Evolutionary conservation across 2,329 filamentous ascomycete species (phyloP), one percentile per base, ranked within the genome.

Genomic region (Ceratocystis papillata): DNA sequence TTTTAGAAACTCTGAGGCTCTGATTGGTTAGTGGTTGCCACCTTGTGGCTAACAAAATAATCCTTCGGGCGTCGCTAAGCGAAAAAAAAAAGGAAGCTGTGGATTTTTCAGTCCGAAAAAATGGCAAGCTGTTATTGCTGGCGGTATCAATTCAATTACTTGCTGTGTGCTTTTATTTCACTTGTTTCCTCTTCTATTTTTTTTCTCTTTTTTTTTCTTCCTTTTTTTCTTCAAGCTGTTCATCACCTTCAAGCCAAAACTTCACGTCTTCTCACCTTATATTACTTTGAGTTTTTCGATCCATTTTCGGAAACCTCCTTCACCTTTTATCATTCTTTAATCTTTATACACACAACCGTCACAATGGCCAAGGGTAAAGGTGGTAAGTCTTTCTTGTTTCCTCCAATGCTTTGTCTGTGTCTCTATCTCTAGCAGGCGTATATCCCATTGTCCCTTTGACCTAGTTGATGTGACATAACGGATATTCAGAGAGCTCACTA

Each of bases 311-410:
- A 46, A 65, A 20, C n/a, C 62, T 33, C 41, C 33, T 60, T 44
- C 57, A n/a, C 48, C 25, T 55, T 37, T 63, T 30, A 57, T 57
- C 48, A 45, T 65, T 62, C 25, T 65, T 67, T 65, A 59, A 59
- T 65, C 22, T 50, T 53, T 37, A 41, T 22, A 63, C 33, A 57
- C 30, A 63, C 53, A 50, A 65, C 46, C 46, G 57, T 63, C 57
- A 67, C 62, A 60, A 67, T 67, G 66, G 63, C 30, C 60, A 67
- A 67, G 66, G 66, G 66, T 67, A n/a, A n/a, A n/a, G n/a, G n/a
- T n/a, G n/a, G n/a, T n/a, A 53, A 64, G 65, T 65, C 25, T 57
- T 17, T n/a, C 53, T 15, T 41, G n/a, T 6, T 62, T 8, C 22
- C 28, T n/a, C 44, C 37, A 25, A 37, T 44, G 17, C 61, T n/a